Percentiles rank a stretch among this genome's conserved stretches.
Evolutionary conservation across 768 basidiomycete genomes (phyloP).

Genomic region (Cytidiella melzeri): DNA sequence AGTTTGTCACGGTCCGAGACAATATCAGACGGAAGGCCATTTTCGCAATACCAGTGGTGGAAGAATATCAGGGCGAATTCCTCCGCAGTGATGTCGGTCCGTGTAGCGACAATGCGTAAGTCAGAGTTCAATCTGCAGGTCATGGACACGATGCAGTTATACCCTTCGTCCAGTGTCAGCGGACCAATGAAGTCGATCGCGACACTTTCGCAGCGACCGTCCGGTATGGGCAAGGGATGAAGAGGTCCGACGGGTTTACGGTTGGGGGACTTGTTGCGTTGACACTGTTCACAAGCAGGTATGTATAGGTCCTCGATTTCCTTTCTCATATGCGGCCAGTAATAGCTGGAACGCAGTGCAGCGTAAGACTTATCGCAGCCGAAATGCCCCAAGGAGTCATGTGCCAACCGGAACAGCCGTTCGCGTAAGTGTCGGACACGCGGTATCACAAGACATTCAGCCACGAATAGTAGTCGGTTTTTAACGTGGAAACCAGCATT

Average conservation of each 20-base stretch:
- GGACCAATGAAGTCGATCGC: too few species aligned
- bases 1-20: too few species aligned
- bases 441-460: too few species aligned
- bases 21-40: slow-evolving; percentile 24
- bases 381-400: slow-evolving; percentile 18
- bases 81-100: slow-evolving; percentile 9
- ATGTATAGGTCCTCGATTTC: too few species aligned
- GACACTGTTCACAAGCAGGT: too few species aligned
- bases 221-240: slow-evolving; percentile 24
- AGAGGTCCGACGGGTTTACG: too few species aligned
- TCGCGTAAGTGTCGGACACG: too few species aligned
- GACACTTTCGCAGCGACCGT: slow-evolving; percentile 17
- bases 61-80: too few species aligned
- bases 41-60: slow-evolving; percentile 26
- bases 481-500: too few species aligned
- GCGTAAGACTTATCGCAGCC: too few species aligned
- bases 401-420: slow-evolving; percentile 13
- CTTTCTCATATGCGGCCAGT: slow-evolving; percentile 26
- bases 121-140: slow-evolving; percentile 18
- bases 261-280: too few species aligned
- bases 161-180: slow-evolving; percentile 21
- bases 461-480: too few species aligned
- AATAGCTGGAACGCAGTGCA: slow-evolving; percentile 10
- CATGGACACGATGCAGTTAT: slow-evolving; percentile 20
- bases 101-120: slow-evolving; percentile 9